Conservation (phyloP, 805 yeast genomes). For the Candida ulmi region DNA sequence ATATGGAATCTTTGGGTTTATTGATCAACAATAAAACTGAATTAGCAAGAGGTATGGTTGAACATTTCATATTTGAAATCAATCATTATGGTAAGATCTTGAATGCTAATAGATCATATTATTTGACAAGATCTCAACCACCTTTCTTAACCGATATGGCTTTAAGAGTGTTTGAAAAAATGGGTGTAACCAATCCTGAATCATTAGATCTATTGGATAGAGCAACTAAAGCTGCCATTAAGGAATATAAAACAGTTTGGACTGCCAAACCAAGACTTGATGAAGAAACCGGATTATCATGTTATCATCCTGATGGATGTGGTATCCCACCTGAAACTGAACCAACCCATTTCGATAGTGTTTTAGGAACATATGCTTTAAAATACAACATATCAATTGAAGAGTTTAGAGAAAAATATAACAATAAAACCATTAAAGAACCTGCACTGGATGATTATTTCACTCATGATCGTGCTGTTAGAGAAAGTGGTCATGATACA, state of each 20-base stretch:
- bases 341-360: slow-evolving; percentile 73
- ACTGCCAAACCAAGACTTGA: slow-evolving; percentile 68
- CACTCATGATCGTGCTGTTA: slow-evolving; percentile 86
- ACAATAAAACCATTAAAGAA: slow-evolving; percentile 57
- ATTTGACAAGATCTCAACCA: slow-evolving; percentile 89
- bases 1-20: slow-evolving; percentile 84
- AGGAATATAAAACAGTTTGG: slow-evolving; percentile 85
- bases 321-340: slow-evolving; percentile 99
- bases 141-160: slow-evolving; percentile 96
- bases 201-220: slow-evolving; percentile 58
- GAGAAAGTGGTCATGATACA: slow-evolving; percentile 97
- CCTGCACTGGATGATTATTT: slow-evolving; percentile 87
- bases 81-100: slow-evolving; percentile 85
- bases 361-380: slow-evolving; percentile 61
- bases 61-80: slow-evolving; percentile 87
- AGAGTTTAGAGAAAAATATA: slow-evolving; percentile 66
- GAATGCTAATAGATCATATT: slow-evolving; percentile 91
- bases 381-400: slow-evolving; percentile 54
- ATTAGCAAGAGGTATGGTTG: slow-evolving; percentile 85
- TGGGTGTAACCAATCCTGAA: slow-evolving; percentile 41
- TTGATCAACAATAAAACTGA: slow-evolving; percentile 59
- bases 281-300: slow-evolving; percentile 67
- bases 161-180: slow-evolving; percentile 54
- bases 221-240: slow-evolving; percentile 73
- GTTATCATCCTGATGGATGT: slow-evolving; percentile 83